phyloP scores from a whole-genome alignment of 306 rosid species.

The Vigna mungo region DNA sequence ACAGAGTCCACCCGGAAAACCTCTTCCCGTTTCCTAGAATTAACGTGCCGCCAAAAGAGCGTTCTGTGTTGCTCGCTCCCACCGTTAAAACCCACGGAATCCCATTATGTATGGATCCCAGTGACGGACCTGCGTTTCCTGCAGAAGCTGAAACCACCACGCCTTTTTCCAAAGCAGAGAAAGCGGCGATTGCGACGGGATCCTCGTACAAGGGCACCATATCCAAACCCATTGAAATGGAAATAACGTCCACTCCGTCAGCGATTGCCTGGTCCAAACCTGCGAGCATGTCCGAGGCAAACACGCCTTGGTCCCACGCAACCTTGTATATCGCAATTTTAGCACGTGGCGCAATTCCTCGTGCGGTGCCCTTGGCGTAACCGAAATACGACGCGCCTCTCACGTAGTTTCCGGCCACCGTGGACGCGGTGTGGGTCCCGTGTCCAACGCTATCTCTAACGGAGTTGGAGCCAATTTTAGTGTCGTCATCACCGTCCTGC shows the following conservation, averaged over 20 bases:
- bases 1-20: conserved; percentile 2
- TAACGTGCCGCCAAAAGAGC: neutral
- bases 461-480: neutral
- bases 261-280: conserved; percentile 12
- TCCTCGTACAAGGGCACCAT: conserved; percentile 12
- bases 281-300: neutral
- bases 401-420: conserved; percentile 1
- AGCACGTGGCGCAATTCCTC: conserved; percentile 25
- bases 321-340: neutral
- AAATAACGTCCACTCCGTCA: neutral
- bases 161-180: conserved; percentile 2
- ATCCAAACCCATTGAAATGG: neutral
- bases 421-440: conserved; percentile 11
- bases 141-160: neutral
- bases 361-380: neutral
- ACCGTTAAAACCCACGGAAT: conserved; percentile 24
- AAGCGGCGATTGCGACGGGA: neutral
- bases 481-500: neutral
- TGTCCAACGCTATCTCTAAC: neutral
- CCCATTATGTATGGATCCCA: neutral
- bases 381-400: conserved; percentile 4
- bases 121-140: neutral
- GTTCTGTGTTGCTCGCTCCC: conserved; percentile 1
- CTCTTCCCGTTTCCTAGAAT: conserved; percentile 5
- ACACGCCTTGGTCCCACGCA: neutral